phyloP scores from a whole-genome alignment of 148 eudicot genomes.

The Oxyria digyna region DNA sequence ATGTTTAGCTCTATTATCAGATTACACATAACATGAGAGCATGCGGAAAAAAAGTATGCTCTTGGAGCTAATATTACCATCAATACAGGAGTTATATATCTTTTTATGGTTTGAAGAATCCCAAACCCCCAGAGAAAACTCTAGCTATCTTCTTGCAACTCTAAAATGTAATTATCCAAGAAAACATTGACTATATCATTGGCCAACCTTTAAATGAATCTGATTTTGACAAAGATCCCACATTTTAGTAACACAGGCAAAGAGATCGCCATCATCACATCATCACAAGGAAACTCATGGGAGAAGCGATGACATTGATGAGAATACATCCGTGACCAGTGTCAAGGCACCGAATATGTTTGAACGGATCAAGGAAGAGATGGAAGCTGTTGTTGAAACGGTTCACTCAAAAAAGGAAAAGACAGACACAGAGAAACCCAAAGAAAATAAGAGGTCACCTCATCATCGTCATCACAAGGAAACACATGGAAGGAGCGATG shows the following conservation, averaged over 20 bases:
- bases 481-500: slow-evolving; percentile 80
- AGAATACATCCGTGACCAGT: slow-evolving; percentile 42
- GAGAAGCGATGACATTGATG: slow-evolving; percentile 63
- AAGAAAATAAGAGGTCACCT: slow-evolving; percentile 21
- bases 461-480: slow-evolving; percentile 47
- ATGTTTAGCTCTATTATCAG: too few species aligned
- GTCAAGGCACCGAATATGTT: slow-evolving; percentile 69
- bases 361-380: slow-evolving; percentile 75
- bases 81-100: not conserved
- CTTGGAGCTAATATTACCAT: not conserved
- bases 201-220: not conserved
- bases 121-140: too few species aligned
- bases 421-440: not conserved
- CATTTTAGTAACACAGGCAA: not conserved
- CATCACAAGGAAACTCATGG: slow-evolving; percentile 89
- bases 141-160: too few species aligned
- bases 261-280: slow-evolving; percentile 14
- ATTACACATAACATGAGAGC: not conserved
- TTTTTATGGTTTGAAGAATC: too few species aligned
- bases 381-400: slow-evolving; percentile 13
- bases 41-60: not conserved
- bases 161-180: too few species aligned
- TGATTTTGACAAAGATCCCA: not conserved
- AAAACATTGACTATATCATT: too few species aligned
- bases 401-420: slow-evolving; percentile 4